Percentiles rank a stretch among this genome's conserved stretches.
Evolutionary conservation across 495 filamentous ascomycete genomes (phyloP).

Genomic region (Neurospora sp.): DNA sequence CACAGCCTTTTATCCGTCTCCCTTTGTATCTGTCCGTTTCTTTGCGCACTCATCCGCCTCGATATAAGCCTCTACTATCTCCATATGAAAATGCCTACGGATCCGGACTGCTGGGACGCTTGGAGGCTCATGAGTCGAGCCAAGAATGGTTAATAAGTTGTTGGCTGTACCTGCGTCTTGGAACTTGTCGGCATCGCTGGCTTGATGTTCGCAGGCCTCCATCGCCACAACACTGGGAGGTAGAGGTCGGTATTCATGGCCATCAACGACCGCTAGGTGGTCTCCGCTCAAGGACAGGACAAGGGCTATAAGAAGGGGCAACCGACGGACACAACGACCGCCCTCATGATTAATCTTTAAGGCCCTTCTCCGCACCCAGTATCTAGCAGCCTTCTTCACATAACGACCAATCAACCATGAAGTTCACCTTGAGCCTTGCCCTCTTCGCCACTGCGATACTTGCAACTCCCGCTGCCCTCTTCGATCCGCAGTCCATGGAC

Average conservation of each 20-base stretch:
- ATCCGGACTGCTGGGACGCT: neutral
- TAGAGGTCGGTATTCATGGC: neutral
- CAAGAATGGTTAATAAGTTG: neutral
- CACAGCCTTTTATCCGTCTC: neutral
- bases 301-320: neutral
- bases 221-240: neutral
- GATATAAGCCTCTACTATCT: neutral
- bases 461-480: neutral
- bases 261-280: too few relatives aligned
- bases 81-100: neutral
- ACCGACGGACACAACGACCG: neutral
- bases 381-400: neutral
- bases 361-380: neutral
- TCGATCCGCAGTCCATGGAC: neutral
- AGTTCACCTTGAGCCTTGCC: neutral
- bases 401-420: neutral
- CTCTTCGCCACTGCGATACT: neutral
- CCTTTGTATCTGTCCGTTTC: neutral
- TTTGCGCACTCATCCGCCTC: rapidly evolving
- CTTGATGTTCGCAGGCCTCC: neutral
- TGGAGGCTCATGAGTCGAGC: neutral
- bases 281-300: neutral
- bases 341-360: neutral
- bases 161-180: neutral
- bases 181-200: neutral